A percentile compares a stretch with the other conserved stretches of the same genome.
Conservation (phyloP, 768 basidiomycete species). For the Leccinum obscurum region DNA sequence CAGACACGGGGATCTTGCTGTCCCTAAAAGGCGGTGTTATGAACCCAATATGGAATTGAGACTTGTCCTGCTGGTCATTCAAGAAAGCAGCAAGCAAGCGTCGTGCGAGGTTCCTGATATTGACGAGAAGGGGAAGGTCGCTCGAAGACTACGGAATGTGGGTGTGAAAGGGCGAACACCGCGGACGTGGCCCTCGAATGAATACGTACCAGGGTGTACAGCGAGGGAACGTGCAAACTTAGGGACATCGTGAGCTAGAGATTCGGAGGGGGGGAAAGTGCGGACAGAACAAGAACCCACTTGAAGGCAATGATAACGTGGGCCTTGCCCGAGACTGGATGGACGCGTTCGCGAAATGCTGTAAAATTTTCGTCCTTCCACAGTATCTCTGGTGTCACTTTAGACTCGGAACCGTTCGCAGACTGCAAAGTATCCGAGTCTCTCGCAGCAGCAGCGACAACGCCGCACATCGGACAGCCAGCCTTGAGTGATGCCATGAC, state of each 20-base stretch:
- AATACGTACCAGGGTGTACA: conserved; percentile 58
- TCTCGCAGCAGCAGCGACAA: conserved; percentile 52
- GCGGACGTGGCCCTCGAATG: conserved; percentile 18
- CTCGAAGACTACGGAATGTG: conserved; percentile 38
- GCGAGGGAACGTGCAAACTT: conserved; percentile 77
- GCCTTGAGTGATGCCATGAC: conserved; percentile 51
- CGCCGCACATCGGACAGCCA: conserved; percentile 78
- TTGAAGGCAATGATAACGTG: conserved; percentile 78
- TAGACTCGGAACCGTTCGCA: conserved; percentile 38
- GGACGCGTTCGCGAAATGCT: not conserved
- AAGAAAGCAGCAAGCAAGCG: not conserved
- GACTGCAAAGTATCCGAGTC: not conserved
- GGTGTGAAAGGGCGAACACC: conserved; percentile 36
- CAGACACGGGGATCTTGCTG: conserved; percentile 74
- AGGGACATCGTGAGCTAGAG: conserved; percentile 2
- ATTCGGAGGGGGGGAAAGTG: conserved; percentile 8
- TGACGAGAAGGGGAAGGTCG: conserved; percentile 3
- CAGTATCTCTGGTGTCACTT: conserved; percentile 55
- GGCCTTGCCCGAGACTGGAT: conserved; percentile 53
- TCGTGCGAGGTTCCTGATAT: not conserved
- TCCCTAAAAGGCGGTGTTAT: conserved; percentile 79
- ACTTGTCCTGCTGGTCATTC: not conserved
- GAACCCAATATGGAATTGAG: conserved; percentile 45
- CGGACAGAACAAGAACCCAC: conserved; percentile 39
- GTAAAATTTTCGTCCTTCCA: conserved; percentile 62